phyloP scores from a whole-genome alignment of 768 basidiomycete genomes.

The Tylopilus intermedius region DNA sequence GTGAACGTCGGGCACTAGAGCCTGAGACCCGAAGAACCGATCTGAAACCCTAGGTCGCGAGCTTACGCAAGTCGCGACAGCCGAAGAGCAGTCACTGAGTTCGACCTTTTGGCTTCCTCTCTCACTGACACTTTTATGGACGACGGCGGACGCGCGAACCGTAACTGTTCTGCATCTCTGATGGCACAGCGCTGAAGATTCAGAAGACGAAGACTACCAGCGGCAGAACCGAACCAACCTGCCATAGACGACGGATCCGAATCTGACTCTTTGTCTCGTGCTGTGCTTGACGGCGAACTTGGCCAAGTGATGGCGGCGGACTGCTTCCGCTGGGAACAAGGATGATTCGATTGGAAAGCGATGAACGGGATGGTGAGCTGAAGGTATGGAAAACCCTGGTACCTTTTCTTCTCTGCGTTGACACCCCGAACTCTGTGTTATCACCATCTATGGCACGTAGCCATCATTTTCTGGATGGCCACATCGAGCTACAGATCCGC shows the following conservation, averaged over 20 bases:
- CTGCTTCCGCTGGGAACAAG: conserved; percentile 14
- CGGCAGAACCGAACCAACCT: not conserved
- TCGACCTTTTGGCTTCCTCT: not conserved
- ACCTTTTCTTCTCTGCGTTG: not conserved
- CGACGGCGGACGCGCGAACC: not conserved
- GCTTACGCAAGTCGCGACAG: too few species aligned
- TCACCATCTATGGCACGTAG: conserved; percentile 6
- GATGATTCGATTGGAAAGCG: conserved; percentile 7
- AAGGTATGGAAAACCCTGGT: not conserved
- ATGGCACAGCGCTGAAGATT: not conserved
- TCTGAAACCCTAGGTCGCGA: too few species aligned
- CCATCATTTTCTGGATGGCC: not conserved
- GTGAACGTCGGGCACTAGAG: not conserved
- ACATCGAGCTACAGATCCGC: not conserved
- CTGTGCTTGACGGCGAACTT: conserved; percentile 10
- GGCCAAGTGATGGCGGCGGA: not conserved
- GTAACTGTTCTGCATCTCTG: not conserved
- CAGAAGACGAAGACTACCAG: not conserved
- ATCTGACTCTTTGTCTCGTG: not conserved
- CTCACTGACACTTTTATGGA: not conserved
- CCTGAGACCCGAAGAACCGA: too few species aligned
- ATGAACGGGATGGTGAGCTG: conserved; percentile 8
- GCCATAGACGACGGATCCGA: not conserved
- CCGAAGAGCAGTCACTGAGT: not conserved
- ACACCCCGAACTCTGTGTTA: not conserved